Conservation (phyloP, 208 protist genomes). For the Jaenimonas drosophilae region DNA sequence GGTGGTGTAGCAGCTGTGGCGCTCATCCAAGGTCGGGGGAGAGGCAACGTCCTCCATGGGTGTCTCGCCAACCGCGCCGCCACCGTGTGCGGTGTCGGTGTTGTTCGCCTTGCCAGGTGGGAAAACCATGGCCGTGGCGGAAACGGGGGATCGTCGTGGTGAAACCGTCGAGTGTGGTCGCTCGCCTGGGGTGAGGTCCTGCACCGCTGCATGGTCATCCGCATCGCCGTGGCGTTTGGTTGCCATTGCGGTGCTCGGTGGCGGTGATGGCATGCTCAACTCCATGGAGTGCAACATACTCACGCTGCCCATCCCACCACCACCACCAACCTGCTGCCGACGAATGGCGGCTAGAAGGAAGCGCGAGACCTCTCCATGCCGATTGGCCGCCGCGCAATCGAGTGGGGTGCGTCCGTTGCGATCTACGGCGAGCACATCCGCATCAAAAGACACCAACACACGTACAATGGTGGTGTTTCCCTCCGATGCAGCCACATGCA, state of each 20-base stretch:
- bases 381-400: constrained; percentile 73
- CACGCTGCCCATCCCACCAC: too few species aligned
- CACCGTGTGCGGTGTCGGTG: background rate
- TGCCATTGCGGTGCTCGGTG: background rate
- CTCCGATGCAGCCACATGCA: constrained; percentile 75
- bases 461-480: constrained; percentile 70
- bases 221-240: background rate
- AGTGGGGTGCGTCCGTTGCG: constrained; percentile 69
- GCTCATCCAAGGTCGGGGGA: background rate
- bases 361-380: constrained; percentile 59
- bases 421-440: constrained; percentile 62
- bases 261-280: background rate
- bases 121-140: background rate
- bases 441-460: constrained; percentile 73
- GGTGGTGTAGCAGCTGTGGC: constrained; percentile 35
- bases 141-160: background rate
- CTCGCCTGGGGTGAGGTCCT: background rate
- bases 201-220: background rate
- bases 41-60: background rate
- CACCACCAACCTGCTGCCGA: constrained; percentile 8
- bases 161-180: background rate
- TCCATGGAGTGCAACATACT: too few species aligned
- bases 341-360: constrained; percentile 52
- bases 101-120: background rate
- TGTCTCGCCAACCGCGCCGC: background rate